Conservation (phyloP, 2,329 filamentous ascomycete species). For the Neofusicoccum kwambonambiense region DNA sequence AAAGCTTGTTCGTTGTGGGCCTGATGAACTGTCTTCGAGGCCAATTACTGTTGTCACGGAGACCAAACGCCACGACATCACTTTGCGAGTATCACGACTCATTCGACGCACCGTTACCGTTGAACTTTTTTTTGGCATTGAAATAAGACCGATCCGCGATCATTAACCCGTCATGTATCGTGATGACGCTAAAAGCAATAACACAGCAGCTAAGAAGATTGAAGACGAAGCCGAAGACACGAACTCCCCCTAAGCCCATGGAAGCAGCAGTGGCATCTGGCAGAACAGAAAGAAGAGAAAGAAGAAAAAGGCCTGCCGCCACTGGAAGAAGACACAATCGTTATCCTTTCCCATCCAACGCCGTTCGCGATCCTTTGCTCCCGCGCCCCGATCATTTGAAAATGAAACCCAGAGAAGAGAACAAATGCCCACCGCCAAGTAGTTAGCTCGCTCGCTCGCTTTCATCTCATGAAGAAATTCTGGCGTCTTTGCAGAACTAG, state of each 20-base stretch:
- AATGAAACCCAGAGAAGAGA: neutral
- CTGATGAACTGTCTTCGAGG: no score
- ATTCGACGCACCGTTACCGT: neutral
- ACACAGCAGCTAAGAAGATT: neutral
- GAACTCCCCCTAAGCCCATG: neutral
- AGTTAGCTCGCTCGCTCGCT: neutral
- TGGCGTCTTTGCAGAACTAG: neutral
- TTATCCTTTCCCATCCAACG: slow-evolving; percentile 1
- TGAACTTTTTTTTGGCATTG: slow-evolving; percentile 1
- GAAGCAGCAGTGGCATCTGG: neutral
- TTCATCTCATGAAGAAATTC: neutral
- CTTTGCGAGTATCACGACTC: no score
- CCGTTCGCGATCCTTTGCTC: neutral
- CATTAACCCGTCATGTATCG: slow-evolving; percentile 15
- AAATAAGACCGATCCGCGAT: slow-evolving; percentile 4
- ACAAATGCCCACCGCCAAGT: neutral
- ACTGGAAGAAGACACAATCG: neutral
- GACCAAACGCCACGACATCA: neutral
- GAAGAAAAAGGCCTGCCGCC: neutral
- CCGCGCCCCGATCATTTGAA: neutral
- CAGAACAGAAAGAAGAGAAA: neutral
- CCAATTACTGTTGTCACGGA: neutral
- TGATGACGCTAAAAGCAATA: slow-evolving; percentile 13
- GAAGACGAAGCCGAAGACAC: neutral
- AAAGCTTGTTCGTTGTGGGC: no score